Percentiles rank a stretch among this genome's conserved stretches.
Evolutionary conservation across 192 early-diverging fungal genomes (phyloP).

Genomic region (Linnemannia elongata): DNA sequence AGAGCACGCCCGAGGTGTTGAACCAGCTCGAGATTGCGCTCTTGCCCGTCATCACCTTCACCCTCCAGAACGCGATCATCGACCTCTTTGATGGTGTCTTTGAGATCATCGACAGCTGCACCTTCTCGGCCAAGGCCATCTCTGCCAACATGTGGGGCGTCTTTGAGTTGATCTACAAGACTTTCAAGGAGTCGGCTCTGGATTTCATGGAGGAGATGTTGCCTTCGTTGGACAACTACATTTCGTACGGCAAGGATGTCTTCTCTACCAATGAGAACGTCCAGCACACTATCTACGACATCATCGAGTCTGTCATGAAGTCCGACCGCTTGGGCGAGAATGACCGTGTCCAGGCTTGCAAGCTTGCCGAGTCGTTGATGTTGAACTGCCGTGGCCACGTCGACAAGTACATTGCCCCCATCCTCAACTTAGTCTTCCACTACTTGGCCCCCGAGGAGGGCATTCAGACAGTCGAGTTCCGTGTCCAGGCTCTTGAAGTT

Average conservation of each 20-base stretch:
- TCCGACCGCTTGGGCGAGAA: conserved; percentile 80
- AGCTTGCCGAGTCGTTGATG: conserved; percentile 88
- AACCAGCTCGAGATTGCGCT: conserved; percentile 84
- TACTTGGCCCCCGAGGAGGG: conserved; percentile 72
- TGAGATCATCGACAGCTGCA: conserved; percentile 90
- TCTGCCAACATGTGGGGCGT: conserved; percentile 89
- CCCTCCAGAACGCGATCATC: conserved; percentile 80
- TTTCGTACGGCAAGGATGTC: conserved; percentile 86
- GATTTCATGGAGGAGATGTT: conserved; percentile 95
- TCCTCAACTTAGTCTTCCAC: conserved; percentile 76
- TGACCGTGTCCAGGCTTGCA: conserved; percentile 87
- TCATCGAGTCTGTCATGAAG: conserved; percentile 88
- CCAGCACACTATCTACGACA: conserved; percentile 84
- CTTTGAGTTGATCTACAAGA: conserved; percentile 80
- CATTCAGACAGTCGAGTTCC: conserved; percentile 76
- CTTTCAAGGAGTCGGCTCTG: conserved; percentile 85
- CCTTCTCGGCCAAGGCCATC: conserved; percentile 86
- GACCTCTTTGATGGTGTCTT: conserved; percentile 91
- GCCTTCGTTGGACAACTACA: conserved; percentile 92
- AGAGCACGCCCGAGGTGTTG: conserved; percentile 85
- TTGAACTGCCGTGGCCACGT: conserved; percentile 86
- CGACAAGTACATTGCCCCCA: conserved; percentile 81
- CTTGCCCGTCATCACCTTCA: conserved; percentile 82
- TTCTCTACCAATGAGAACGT: conserved; percentile 77
- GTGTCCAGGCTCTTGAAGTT: conserved; percentile 83